phyloP scores from a whole-genome alignment of 2,329 filamentous ascomycete genomes.

The Hypoxylon sp. region DNA sequence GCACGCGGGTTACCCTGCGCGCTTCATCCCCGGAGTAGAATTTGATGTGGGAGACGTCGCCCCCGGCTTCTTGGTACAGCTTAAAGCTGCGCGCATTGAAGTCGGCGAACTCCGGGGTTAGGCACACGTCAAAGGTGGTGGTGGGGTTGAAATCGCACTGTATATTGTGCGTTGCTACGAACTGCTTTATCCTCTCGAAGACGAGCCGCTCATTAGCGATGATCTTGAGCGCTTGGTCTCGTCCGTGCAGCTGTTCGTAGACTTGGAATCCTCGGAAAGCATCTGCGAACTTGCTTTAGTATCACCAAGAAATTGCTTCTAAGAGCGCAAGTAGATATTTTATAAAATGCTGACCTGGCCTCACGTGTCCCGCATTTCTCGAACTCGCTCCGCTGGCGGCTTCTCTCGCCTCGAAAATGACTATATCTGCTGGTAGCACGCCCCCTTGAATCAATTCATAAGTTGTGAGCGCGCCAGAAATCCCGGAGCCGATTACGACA shows the following conservation, averaged over 20 bases:
- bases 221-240: constrained; percentile 62
- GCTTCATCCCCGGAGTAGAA: constrained; percentile 60
- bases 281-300: constrained; percentile 46
- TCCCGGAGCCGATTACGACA: constrained; percentile 61
- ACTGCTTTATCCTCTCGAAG: constrained; percentile 57
- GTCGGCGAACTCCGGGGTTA: constrained; percentile 62
- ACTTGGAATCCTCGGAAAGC: constrained; percentile 64
- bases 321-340: not conserved
- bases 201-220: constrained; percentile 62
- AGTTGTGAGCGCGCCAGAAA: constrained; percentile 59
- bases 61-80: constrained; percentile 59
- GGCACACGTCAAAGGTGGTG: constrained; percentile 64
- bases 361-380: constrained; percentile 62
- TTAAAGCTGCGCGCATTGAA: constrained; percentile 60
- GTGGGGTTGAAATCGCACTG: constrained; percentile 63
- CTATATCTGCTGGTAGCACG: constrained; percentile 54
- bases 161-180: constrained; percentile 59
- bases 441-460: constrained; percentile 59
- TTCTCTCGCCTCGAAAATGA: constrained; percentile 62
- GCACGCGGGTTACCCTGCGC: constrained; percentile 56
- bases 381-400: constrained; percentile 62
- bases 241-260: constrained; percentile 60
- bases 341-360: constrained; percentile 51
- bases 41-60: constrained; percentile 60
- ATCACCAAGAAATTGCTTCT: not conserved